Base-by-base conservation (phyloP, 2,329 filamentous ascomycete species). In the Neofusicoccum parvum region DNA sequence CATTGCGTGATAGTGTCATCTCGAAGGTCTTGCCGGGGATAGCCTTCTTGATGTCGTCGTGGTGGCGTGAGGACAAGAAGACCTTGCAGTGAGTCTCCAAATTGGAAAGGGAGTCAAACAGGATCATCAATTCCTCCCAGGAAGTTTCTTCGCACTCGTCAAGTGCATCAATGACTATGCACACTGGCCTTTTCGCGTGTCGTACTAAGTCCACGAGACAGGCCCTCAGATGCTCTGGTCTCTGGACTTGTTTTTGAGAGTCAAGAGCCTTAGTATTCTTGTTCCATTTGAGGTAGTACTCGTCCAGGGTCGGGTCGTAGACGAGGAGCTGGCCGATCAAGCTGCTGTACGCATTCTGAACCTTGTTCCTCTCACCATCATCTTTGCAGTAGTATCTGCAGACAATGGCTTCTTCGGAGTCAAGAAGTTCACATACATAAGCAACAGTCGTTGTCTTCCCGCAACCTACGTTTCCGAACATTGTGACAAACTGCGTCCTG, bases 401-500 rank as follows among this genome's bases (percentile, higher is more conserved):
- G 17, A 64, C 45, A 1, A 23, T 37, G 27, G 15, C 17, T 5
- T 37, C 32, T n/a, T 39, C 17, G 5, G 41, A 48, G 6, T 48
- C 43, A 9, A 64, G 50, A 23, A 48, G 39, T 3, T 56, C 50
- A 5, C 36, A 27, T 5, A 64, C 34, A 9, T 64, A 64, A 14
- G 39, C 62, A 23, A 50, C 56, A 27, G 32, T 32, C 41, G 51
- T 48, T 6, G 41, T 54, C 12, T 64, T 64, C 1, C 62, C 62
- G 20, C 50, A 54, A 5, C 62, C 62, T n/a, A 48, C 56, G 41
- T 46, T 41, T 17, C 62, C 62, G 2, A 64, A 48, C 39, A 64
- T 53, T 0, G 62, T 54, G 17, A 64, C 20, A n/a, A 64, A 39
- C 9, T 64, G 37, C 2, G 36, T 46, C 2, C 3, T 27, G 3